These are phyloP conservation scores for Chaetomium tenue DNA, from an alignment of 495 filamentous ascomycete species.

Conservation along the genomic window DNA sequence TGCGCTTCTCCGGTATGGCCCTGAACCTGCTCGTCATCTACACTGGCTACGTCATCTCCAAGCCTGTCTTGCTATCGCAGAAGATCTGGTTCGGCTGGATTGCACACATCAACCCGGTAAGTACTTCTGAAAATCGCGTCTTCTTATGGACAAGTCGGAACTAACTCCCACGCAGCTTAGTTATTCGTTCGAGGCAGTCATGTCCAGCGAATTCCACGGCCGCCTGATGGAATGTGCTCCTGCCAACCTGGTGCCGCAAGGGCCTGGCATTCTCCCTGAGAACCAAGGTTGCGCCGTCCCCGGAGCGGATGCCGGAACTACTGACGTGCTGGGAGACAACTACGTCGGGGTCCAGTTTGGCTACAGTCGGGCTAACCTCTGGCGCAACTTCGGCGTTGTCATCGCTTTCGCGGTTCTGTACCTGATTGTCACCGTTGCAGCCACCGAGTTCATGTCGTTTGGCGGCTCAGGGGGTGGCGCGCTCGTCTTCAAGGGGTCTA, in stretches of 20 bases:
- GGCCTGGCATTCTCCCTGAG: conserved; percentile 47
- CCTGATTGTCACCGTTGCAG: conserved; percentile 63
- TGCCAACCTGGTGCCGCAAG: conserved; percentile 56
- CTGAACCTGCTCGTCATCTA: conserved; percentile 74
- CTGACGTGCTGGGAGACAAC: conserved; percentile 55
- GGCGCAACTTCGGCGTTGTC: conserved; percentile 78
- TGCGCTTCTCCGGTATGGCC: conserved; percentile 51
- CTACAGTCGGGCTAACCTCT: conserved; percentile 65
- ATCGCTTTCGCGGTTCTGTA: conserved; percentile 69
- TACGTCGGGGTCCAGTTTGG: conserved; percentile 58
- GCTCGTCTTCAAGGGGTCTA: conserved; percentile 37
- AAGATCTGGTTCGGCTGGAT: conserved; percentile 77
- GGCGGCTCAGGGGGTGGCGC: conserved; percentile 36
- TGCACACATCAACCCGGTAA: conserved; percentile 69
- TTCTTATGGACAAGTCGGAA: neutral
- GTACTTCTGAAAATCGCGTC: neutral
- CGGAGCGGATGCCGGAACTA: conserved; percentile 52
- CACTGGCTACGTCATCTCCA: conserved; percentile 71
- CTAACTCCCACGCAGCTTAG: conserved; percentile 30
- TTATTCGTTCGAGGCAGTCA: conserved; percentile 68
- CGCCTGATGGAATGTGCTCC: conserved; percentile 51
- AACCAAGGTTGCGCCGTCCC: conserved; percentile 63
- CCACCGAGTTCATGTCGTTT: conserved; percentile 56
- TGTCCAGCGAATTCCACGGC: conserved; percentile 67
- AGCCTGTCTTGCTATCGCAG: conserved; percentile 56